A percentile compares a stretch with the other conserved stretches of the same genome.
phyloP scores from a whole-genome alignment of 495 filamentous ascomycete species.

The Aspergillus avenaceus region DNA sequence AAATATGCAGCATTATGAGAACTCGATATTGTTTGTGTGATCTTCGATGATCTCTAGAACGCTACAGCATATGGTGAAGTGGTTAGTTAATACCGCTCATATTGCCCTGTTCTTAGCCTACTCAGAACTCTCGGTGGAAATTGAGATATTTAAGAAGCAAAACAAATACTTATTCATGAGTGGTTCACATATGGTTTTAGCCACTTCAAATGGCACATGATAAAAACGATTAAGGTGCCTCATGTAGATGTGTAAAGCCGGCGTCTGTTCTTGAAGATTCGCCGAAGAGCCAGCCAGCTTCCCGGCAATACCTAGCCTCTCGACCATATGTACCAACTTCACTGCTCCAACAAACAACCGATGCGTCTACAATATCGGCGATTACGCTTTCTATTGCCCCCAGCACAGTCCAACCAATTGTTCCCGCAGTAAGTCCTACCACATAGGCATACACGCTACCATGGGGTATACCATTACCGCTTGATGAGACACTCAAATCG shows the following conservation, averaged over 20 bases:
- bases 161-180: no score
- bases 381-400: constrained; percentile 95
- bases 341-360: constrained; percentile 89
- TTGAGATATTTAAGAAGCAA: no score
- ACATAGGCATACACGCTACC: constrained; percentile 96
- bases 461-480: constrained; percentile 48
- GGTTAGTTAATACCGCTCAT: no score
- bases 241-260: neutral
- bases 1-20: no score
- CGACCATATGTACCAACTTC: constrained; percentile 66
- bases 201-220: no score
- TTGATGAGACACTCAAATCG: constrained; percentile 54
- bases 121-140: no score
- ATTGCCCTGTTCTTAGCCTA: no score
- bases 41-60: no score
- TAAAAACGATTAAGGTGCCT: constrained; percentile 5
- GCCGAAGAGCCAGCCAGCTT: constrained; percentile 79
- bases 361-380: constrained; percentile 86
- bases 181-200: no score
- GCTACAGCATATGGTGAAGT: no score
- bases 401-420: constrained; percentile 91
- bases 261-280: constrained; percentile 26
- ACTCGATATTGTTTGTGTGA: no score
- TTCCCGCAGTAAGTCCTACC: constrained; percentile 82
- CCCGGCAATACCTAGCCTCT: constrained; percentile 78